Evolutionary conservation across 805 yeast species (phyloP), one percentile per base, ranked within the genome.

Genomic region (Aciculoconidium aculeatum): DNA sequence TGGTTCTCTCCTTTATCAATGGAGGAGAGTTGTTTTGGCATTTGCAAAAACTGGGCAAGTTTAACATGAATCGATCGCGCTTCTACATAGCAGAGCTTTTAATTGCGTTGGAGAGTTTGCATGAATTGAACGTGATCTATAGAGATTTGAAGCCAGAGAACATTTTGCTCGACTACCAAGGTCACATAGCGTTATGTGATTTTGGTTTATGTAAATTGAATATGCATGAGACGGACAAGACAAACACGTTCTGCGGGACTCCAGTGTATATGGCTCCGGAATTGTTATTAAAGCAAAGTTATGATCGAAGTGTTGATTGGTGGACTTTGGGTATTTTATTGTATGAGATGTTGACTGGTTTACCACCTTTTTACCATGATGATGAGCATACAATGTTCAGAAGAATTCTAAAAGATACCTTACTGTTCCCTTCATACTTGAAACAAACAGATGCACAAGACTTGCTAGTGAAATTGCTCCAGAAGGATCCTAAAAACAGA

Each of bases 261-360:
- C 97, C 97, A 1, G 97, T 92, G 58, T 92, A 92, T 56, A 67
- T 92, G 42, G 96, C 97, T 1, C 98, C 98, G 1, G 98, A 92
- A 58, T 65, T 92, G 43, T 64, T 92, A 27, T 65, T 87, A 45
- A 92, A 94, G 27, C 87, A 84, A 52, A 97, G 97, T 2, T 92
- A 92, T 57, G 86, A 97, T 2, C 78, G 95, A 54, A 81, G 82
- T 7, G 97, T 92, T 13, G 98, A 92, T 58, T 92, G 96, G 90
- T 92, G 98, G 98, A 92, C 98, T 1, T 66, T 92, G 44, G 98
- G 98, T 23, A 88, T 88, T 11, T 66, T 92, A 31, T 65, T 92
- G 25, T 92, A 86, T 53, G 98, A 90, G 51, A 92, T 92, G 98
- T 66, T 92, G 37, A 87, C 96, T 1, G 96, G 97, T 1, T 69